Evolutionary conservation across 371 early-diverging fungal genomes (phyloP), one percentile per base, ranked within the genome.

Genomic region (Lichtheimia corymbifera): DNA sequence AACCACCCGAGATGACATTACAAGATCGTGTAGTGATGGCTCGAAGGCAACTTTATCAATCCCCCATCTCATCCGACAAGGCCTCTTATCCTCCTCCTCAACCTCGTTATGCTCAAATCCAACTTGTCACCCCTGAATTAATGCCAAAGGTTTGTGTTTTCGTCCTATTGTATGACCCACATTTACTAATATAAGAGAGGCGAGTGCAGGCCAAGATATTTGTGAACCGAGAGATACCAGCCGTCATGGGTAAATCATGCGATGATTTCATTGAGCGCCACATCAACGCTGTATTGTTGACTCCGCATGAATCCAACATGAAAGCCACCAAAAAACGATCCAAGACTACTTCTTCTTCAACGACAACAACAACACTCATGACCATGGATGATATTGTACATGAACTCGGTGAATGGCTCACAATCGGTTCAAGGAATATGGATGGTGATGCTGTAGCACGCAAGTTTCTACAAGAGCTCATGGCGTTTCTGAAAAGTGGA

Each of bases 401-500:
- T 4, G 50, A 62, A 17, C 13, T 75, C 20, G 51, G 71, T 12
- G 73, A 71, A 56, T 78, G 79, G 79, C 49, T 78, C 22, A 53
- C 55, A 13, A 61, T 62, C 2, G 53, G 52, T 11, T 30, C 20
- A 17, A 13, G 25, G 15, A n/a, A 42, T 11, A n/a, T 45, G 45
- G 45, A 56, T 56, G 45, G 27, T 20, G 28, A 24, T 6, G 43
- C 5, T 4, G 63, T 73, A 5, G 69, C 73, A 12, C 59, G 42
- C 24, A 49, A 66, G 15, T 64, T 72, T 5, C 7, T 78, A 4
- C 30, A 56, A 30, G 79, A 78, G 47, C 51, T 75, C 13, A 53
- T 75, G 51, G 76, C 76, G 2, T 78, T 66, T 50, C 20, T 78
- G 14, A 68, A 66, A 22, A 73, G 72, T 51, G 79, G 79, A 5